phyloP scores from a whole-genome alignment of 768 basidiomycete genomes.

The Boletus reticulatus region DNA sequence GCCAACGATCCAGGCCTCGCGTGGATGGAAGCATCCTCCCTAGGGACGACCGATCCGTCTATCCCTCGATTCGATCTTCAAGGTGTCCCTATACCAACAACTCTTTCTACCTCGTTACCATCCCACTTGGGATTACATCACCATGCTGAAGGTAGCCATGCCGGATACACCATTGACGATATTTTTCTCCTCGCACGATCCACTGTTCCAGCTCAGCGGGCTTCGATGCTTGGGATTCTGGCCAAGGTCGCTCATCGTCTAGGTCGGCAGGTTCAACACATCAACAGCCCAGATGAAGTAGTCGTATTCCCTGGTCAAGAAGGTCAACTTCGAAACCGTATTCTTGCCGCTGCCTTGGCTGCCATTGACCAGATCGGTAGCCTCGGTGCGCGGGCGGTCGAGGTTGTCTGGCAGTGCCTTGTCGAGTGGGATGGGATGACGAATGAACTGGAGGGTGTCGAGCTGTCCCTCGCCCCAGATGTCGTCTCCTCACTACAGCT shows the following conservation, averaged over 20 bases:
- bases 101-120: constrained; percentile 58
- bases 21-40: constrained; percentile 58
- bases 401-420: constrained; percentile 71
- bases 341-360: constrained; percentile 64
- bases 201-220: constrained; percentile 79
- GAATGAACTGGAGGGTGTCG: constrained; percentile 41
- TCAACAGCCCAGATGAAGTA: not conserved
- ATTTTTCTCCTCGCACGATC: constrained; percentile 77
- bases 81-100: constrained; percentile 62
- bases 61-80: constrained; percentile 72
- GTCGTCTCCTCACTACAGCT: constrained; percentile 27
- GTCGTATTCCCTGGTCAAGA: constrained; percentile 31
- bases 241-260: constrained; percentile 49
- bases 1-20: constrained; percentile 70
- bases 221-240: constrained; percentile 76
- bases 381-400: constrained; percentile 64
- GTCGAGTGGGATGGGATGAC: constrained; percentile 56
- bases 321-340: constrained; percentile 51
- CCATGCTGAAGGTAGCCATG: constrained; percentile 71
- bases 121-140: constrained; percentile 90
- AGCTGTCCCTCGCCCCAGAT: constrained; percentile 31
- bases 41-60: constrained; percentile 16
- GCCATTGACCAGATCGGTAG: constrained; percentile 65
- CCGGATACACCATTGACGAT: constrained; percentile 89
- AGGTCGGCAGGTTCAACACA: constrained; percentile 14